Base-by-base conservation (phyloP, 495 filamentous ascomycete genomes). In the Penicillium arizonense region DNA sequence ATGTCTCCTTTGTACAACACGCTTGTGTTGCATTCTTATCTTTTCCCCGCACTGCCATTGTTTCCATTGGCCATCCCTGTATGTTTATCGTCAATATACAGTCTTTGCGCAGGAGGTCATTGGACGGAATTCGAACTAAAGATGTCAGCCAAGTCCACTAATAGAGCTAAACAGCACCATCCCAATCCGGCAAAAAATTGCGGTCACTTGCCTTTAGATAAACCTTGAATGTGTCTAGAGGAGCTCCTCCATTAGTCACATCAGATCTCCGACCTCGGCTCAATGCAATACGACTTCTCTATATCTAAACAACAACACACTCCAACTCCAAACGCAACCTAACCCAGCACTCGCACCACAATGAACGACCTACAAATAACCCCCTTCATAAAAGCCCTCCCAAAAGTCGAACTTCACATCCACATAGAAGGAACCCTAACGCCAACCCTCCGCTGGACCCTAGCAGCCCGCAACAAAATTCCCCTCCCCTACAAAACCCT, bases 371-470 rank as follows among this genome's bases (percentile, higher is more conserved):
- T 71, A 13, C 16, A 47, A 28, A 67, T 70, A 47, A 52, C 54
- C 12, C 56, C 63, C 2, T 70, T 71, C 48, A 67, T 74, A 37
- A 56, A 56, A 2, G 33, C 45, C 4, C 59, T 77, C 7, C 73
- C 74, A 13, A 77, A 77, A 36, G 70, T 72, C 18, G 72, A 77
- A 39, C 71, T 75, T 23, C 73, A 77, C 46, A 48, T 75, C 24
- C 74, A 77, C 52, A 74, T 76, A 43, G 74, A 77, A 63, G 74
- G 74, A 37, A 73, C 70, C 9, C 61, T 77, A 10, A 70, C 59
- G 4, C 73, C 74, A 13, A 42, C 63, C 32, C 58, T 75, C 2
- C 61, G 64, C 32, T 73, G 71, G 68, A 56, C 67, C 16, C 61
- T 77, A 7, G 63, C 73, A 6, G 58, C 65, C 9, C 64, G 70